Conservation (phyloP, 1,284 basidiomycete genomes). For the Pholiota adiposa region DNA sequence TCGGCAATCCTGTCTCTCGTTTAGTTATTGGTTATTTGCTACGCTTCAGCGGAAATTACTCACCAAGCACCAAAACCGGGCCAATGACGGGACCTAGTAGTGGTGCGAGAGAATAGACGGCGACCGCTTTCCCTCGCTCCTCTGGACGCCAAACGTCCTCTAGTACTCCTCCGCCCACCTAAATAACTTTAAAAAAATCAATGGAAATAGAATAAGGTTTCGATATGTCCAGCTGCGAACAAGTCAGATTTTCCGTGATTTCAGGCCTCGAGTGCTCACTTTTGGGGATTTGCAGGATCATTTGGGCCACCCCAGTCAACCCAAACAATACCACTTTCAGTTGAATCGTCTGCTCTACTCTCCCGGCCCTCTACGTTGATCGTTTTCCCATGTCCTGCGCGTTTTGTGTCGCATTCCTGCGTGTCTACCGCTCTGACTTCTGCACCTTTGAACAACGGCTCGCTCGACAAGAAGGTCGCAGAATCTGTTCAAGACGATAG, state of each 20-base stretch:
- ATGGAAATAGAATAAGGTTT: slow-evolving; percentile 25
- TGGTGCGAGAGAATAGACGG: slow-evolving; percentile 70
- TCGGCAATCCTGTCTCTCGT: slow-evolving; percentile 57
- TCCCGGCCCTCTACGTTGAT: not conserved
- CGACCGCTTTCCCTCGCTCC: slow-evolving; percentile 69
- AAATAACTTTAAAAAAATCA: not conserved
- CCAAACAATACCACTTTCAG: slow-evolving; percentile 30
- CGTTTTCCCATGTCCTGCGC: not conserved
- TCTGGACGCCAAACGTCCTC: slow-evolving; percentile 74
- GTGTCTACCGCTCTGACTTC: not conserved
- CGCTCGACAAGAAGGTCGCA: not conserved
- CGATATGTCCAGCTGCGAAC: slow-evolving; percentile 31
- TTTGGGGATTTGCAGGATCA: slow-evolving; percentile 69
- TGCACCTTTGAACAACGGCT: not conserved
- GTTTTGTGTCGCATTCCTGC: not conserved
- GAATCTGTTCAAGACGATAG: not conserved
- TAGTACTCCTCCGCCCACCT: slow-evolving; percentile 72
- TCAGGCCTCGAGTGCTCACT: slow-evolving; percentile 39
- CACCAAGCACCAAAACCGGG: slow-evolving; percentile 65
- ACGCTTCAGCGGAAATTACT: slow-evolving; percentile 17
- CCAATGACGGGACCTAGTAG: slow-evolving; percentile 69
- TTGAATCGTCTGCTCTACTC: slow-evolving; percentile 1
- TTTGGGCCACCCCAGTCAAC: slow-evolving; percentile 69
- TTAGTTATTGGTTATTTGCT: not conserved
- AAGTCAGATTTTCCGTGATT: not conserved